Base-by-base conservation (phyloP, 805 yeast genomes). In the Cyberlindnera veronae region DNA sequence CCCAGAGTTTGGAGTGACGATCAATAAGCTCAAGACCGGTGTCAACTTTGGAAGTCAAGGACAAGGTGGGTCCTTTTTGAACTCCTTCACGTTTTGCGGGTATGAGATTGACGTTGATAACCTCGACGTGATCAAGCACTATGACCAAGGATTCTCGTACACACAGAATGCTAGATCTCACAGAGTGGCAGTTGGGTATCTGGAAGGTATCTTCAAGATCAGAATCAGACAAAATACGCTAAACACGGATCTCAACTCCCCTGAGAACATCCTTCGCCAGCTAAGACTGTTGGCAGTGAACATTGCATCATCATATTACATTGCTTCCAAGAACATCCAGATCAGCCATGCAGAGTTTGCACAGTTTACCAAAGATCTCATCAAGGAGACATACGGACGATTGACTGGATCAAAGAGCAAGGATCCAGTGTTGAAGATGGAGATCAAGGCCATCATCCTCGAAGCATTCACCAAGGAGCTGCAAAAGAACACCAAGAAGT, bases 11-110 rank as follows among this genome's bases (percentile, higher is more conserved):
- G 61, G 61, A 0, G 32, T 55, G 1, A 18, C 27, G 1, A 42
- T 51, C 21, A 30, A 64, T 67, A 15, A 76, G 68, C 23, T 55
- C 57, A 34, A 58, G 54, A 27, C 82, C 71, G 48, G 66, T 71
- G 5, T 39, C 24, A 55, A 60, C 44, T 53, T 63, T 51, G 41
- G 49, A 32, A 36, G 38, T 9, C 38, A 34, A 14, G 44, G 30
- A 7, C 28, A 24, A 13, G 23, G 16, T 20, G 28, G 15, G 3
- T 13, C 11, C 2, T 11, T 32, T 9, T 16, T 14, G 11, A 28
- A 38, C 2, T 11, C 35, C 31, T 7, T 71, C 13, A 51, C 58
- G 0, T 76, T 73, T 49, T 71, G 77, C 46, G 79, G 73, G 1
- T 50, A 68, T 10, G 49, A 64, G 4, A 61, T 74, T 11, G 51